phyloP scores from a whole-genome alignment of 805 yeast genomes.

The Kazachstania psychrophila region DNA sequence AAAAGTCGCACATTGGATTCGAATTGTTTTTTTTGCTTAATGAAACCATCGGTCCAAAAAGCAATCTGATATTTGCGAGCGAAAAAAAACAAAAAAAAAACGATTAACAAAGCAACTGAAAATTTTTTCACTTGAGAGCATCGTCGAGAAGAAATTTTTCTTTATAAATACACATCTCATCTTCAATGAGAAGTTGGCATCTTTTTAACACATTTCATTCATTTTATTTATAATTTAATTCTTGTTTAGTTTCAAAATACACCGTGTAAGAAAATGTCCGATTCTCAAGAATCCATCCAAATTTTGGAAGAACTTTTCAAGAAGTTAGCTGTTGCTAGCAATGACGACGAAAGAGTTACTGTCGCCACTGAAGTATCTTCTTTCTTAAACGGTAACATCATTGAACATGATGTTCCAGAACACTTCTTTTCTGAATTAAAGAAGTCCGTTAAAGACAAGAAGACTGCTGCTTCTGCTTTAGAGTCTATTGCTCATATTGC shows the following conservation, averaged over 20 bases:
- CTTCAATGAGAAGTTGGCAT: too few species aligned
- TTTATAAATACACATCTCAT: conserved; percentile 5
- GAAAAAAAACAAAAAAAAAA: too few species aligned
- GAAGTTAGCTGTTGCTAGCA: conserved; percentile 81
- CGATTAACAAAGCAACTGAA: too few species aligned
- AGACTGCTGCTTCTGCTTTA: conserved; percentile 72
- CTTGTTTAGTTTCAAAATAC: conserved; percentile 3
- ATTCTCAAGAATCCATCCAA: conserved; percentile 43
- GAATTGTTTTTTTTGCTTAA: conserved; percentile 2
- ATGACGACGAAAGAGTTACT: conserved; percentile 71
- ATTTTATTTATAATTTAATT: conserved; percentile 1
- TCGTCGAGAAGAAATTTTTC: conserved; percentile 3
- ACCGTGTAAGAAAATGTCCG: conserved; percentile 32
- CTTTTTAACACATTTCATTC: conserved; percentile 2
- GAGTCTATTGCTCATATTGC: conserved; percentile 82
- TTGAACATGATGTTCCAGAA: conserved; percentile 96
- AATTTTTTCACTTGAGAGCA: background rate
- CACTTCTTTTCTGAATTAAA: conserved; percentile 73
- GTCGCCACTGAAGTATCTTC: conserved; percentile 87
- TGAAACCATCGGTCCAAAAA: too few species aligned
- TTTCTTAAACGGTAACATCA: conserved; percentile 91
- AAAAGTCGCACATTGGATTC: too few species aligned
- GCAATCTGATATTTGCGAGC: too few species aligned
- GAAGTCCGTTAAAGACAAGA: conserved; percentile 72
- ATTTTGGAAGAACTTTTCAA: conserved; percentile 90